Conservation (phyloP, 371 early-diverging fungal species). For the Mucor sp. region DNA sequence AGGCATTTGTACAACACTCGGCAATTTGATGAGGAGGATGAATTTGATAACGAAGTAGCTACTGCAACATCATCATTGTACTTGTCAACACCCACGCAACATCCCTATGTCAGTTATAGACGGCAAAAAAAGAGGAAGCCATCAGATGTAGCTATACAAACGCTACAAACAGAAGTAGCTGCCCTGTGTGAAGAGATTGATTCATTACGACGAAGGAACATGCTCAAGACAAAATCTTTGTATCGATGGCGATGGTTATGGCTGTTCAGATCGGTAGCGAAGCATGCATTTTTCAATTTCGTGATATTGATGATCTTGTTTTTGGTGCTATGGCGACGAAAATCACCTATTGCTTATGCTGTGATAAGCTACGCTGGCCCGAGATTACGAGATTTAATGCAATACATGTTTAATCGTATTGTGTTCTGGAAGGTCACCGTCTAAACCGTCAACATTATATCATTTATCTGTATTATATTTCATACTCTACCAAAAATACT, state of each 20-base stretch:
- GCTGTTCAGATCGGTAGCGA: constrained; percentile 15
- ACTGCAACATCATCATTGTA: constrained; percentile 31
- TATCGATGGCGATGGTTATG: constrained; percentile 17
- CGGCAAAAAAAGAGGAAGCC: neutral
- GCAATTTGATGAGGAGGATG: neutral
- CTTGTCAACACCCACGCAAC: constrained; percentile 19
- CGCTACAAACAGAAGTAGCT: constrained; percentile 24
- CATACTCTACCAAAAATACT: neutral
- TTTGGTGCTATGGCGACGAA: constrained; percentile 28
- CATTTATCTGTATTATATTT: neutral
- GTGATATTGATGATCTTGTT: constrained; percentile 34
- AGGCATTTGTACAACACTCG: neutral
- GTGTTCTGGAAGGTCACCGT: constrained; percentile 12
- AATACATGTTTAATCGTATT: constrained; percentile 17
- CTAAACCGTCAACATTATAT: neutral
- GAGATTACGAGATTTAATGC: constrained; percentile 5
- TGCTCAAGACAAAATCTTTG: neutral
- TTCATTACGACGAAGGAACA: constrained; percentile 17
- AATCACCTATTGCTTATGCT: constrained; percentile 45
- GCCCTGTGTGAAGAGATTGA: constrained; percentile 39
- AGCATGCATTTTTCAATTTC: constrained; percentile 35
- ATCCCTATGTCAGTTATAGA: constrained; percentile 1
- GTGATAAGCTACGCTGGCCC: constrained; percentile 35
- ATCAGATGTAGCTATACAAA: constrained; percentile 33
- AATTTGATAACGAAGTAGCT: constrained; percentile 41